Evolutionary conservation across 192 early-diverging fungal genomes (phyloP).

Genomic region (Linnemannia exigua): DNA sequence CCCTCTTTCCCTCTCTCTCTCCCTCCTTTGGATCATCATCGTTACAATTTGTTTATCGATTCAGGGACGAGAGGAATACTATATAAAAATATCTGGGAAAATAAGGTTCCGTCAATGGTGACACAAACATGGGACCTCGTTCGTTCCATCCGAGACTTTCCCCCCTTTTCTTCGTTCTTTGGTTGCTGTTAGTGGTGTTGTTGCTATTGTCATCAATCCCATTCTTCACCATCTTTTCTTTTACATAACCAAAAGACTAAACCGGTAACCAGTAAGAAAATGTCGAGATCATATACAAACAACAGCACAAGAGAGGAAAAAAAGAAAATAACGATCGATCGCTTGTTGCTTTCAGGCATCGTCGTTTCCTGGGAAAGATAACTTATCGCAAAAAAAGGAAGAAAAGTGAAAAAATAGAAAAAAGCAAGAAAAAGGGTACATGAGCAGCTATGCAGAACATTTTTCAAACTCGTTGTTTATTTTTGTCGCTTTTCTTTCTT

Average conservation of each 20-base stretch:
- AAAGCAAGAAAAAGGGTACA: neutral
- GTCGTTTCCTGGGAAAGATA: neutral
- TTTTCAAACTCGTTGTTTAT: neutral
- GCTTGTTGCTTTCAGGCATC: neutral
- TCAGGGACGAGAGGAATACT: neutral
- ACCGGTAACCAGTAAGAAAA: neutral
- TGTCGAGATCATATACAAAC: neutral
- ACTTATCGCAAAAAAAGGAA: too few relatives aligned
- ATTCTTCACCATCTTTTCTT: neutral
- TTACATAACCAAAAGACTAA: neutral
- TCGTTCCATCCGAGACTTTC: conserved; percentile 19
- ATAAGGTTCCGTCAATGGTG: conserved; percentile 32
- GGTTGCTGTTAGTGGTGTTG: too few relatives aligned
- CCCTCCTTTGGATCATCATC: neutral
- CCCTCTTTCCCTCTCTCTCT: neutral
- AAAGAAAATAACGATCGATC: neutral
- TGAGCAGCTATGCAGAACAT: conserved; percentile 4
- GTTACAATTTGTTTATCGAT: neutral
- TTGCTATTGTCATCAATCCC: neutral
- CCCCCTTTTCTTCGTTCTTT: neutral
- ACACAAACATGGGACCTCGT: conserved; percentile 18
- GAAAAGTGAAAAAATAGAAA: too few relatives aligned
- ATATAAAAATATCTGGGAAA: conserved; percentile 8
- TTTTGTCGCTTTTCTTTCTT: neutral
- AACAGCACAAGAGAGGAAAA: neutral